These are phyloP conservation scores for Sedum album DNA, from an alignment of 164 flowering plant genomes.

Conservation along the genomic window DNA sequence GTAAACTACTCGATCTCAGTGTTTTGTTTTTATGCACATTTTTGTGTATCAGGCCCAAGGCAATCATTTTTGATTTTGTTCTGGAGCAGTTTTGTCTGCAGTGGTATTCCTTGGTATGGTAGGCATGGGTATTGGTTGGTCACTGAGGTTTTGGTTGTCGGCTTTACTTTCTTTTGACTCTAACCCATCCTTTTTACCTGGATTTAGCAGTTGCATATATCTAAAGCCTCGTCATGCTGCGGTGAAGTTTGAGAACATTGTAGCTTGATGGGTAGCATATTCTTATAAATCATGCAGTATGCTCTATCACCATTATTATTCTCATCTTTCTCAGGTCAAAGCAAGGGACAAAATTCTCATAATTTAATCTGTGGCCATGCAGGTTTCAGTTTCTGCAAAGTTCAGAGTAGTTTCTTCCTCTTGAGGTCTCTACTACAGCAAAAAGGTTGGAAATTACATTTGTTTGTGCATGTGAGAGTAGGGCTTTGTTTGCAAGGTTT, in stretches of 20 bases:
- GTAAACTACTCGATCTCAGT: neutral
- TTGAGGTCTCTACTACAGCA: neutral
- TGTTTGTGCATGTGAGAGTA: too few species aligned
- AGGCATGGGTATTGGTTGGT: conserved; percentile 30
- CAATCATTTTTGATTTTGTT: conserved; percentile 43
- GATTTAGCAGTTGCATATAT: conserved; percentile 31
- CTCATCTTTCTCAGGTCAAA: neutral
- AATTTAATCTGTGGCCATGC: neutral
- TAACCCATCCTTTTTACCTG: neutral
- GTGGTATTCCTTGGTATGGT: conserved; percentile 31
- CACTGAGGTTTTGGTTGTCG: neutral
- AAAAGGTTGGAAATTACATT: neutral
- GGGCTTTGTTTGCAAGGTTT: too few species aligned
- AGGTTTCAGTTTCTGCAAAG: neutral
- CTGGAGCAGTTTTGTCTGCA: conserved; percentile 70
- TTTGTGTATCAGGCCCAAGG: conserved; percentile 58
- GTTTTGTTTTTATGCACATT: conserved; percentile 14
- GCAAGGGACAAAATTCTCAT: neutral
- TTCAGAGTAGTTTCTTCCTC: neutral
- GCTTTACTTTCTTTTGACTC: neutral
- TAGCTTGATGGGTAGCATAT: conserved; percentile 28
- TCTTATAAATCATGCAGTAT: conserved; percentile 31
- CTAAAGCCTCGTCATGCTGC: conserved; percentile 57
- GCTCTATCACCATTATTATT: conserved; percentile 9
- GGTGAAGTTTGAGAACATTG: conserved; percentile 29